phyloP scores from a whole-genome alignment of 2,329 filamentous ascomycete genomes.

The Aspergillus floridensis region DNA sequence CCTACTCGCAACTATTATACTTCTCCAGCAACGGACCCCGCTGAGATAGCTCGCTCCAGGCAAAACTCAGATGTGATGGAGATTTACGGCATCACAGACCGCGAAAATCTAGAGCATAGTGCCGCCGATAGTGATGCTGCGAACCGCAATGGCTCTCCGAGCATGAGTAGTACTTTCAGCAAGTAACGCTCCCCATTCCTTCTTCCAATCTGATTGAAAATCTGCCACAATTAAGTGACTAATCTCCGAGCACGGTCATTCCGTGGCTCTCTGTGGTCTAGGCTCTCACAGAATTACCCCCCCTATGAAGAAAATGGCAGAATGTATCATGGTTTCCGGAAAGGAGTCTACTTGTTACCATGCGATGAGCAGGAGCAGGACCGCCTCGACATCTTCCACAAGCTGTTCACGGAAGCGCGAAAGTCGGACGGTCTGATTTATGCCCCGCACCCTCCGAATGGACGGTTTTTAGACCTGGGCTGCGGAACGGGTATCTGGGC shows the following conservation, averaged over 20 bases:
- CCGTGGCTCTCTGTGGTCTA: slow-evolving; percentile 17
- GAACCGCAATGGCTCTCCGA: slow-evolving; percentile 31
- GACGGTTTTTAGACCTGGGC: slow-evolving; percentile 64
- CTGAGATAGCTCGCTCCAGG: slow-evolving; percentile 29
- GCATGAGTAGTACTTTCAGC: slow-evolving; percentile 18
- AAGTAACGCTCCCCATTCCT: slow-evolving; percentile 22
- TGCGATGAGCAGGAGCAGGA: slow-evolving; percentile 76
- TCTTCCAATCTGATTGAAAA: not conserved
- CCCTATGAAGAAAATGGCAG: slow-evolving; percentile 65
- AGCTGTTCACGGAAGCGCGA: slow-evolving; percentile 67
- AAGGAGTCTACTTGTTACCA: slow-evolving; percentile 71
- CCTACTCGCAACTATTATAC: slow-evolving; percentile 22
- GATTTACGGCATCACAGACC: slow-evolving; percentile 33
- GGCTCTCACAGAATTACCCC: slow-evolving; percentile 37
- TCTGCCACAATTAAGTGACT: slow-evolving; percentile 13
- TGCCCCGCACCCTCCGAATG: slow-evolving; percentile 40
- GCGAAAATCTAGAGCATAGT: slow-evolving; percentile 26
- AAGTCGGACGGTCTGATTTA: slow-evolving; percentile 44
- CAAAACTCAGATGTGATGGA: slow-evolving; percentile 39
- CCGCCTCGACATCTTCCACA: slow-evolving; percentile 78
- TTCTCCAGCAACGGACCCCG: slow-evolving; percentile 25
- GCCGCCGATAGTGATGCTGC: slow-evolving; percentile 21
- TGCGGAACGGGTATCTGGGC: slow-evolving; percentile 91
- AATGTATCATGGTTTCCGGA: slow-evolving; percentile 65
- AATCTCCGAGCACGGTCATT: slow-evolving; percentile 10